Evolutionary conservation across 2,329 filamentous ascomycete genomes (phyloP).

Genomic region (Neospermospora avenae): DNA sequence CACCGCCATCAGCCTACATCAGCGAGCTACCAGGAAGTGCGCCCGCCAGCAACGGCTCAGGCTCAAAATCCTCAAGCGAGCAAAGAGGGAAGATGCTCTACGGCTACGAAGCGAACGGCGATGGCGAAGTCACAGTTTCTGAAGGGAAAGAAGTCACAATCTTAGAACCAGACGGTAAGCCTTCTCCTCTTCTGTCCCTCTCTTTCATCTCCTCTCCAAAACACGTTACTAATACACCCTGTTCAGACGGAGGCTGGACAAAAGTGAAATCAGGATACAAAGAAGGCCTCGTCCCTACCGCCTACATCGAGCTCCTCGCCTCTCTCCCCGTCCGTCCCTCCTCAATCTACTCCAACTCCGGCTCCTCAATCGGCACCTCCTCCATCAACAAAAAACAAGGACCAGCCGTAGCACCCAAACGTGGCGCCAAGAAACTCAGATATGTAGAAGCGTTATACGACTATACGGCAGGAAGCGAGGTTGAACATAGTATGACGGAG

Average conservation of each 20-base stretch:
- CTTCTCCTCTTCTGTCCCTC: not conserved
- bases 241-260: slow-evolving; percentile 93
- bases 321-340: slow-evolving; percentile 57
- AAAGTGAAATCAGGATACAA: slow-evolving; percentile 72
- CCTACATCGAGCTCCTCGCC: slow-evolving; percentile 71
- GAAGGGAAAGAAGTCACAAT: slow-evolving; percentile 77
- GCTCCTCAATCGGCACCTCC: slow-evolving; percentile 57
- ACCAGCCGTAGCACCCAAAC: slow-evolving; percentile 76
- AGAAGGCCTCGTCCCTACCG: slow-evolving; percentile 82
- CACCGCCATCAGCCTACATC: slow-evolving; percentile 79
- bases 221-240: slow-evolving; percentile 33
- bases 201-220: not conserved
- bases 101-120: slow-evolving; percentile 72
- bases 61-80: slow-evolving; percentile 40
- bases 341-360: slow-evolving; percentile 76
- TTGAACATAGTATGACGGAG: slow-evolving; percentile 85
- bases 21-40: slow-evolving; percentile 58
- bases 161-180: slow-evolving; percentile 82
- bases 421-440: slow-evolving; percentile 88
- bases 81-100: slow-evolving; percentile 88
- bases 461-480: slow-evolving; percentile 80
- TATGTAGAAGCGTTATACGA: slow-evolving; percentile 94
- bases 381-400: slow-evolving; percentile 40
- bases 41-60: slow-evolving; percentile 41
- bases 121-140: slow-evolving; percentile 75